Percentiles rank a stretch among this genome's conserved stretches.
Conservation (phyloP, 805 yeast species). For the Hanseniaspora taiwanica region DNA sequence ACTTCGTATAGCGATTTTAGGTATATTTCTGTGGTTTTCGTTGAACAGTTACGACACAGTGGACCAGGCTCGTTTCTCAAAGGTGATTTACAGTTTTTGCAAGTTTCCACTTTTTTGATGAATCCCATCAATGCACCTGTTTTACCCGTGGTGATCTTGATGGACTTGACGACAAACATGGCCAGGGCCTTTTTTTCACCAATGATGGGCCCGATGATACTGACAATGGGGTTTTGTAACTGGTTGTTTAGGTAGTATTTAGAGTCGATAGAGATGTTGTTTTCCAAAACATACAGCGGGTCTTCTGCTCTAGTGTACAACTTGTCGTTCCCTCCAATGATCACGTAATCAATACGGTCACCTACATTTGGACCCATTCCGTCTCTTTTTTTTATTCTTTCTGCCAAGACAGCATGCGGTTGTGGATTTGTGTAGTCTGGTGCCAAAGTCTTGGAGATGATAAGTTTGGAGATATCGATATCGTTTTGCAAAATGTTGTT, state of each 20-base stretch:
- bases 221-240: slow-evolving; percentile 77
- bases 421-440: slow-evolving; percentile 92
- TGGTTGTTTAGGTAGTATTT: slow-evolving; percentile 89
- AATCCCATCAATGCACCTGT: slow-evolving; percentile 85
- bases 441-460: slow-evolving; percentile 85
- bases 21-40: slow-evolving; percentile 63
- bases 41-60: slow-evolving; percentile 66
- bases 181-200: slow-evolving; percentile 78
- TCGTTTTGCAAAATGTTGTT: slow-evolving; percentile 84
- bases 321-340: slow-evolving; percentile 68
- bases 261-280: slow-evolving; percentile 87
- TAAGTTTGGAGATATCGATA: slow-evolving; percentile 84
- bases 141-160: slow-evolving; percentile 38
- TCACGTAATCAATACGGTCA: slow-evolving; percentile 96
- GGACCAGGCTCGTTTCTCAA: slow-evolving; percentile 53
- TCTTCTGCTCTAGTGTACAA: slow-evolving; percentile 95
- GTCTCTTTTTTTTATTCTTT: slow-evolving; percentile 90
- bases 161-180: slow-evolving; percentile 45
- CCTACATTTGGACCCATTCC: slow-evolving; percentile 97
- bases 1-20: slow-evolving; percentile 70
- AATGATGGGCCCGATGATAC: slow-evolving; percentile 89
- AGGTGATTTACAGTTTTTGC: slow-evolving; percentile 82
- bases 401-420: slow-evolving; percentile 94
- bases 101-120: slow-evolving; percentile 76
- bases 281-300: slow-evolving; percentile 83